phyloP scores from a whole-genome alignment of 768 basidiomycete genomes.

The Pisolithus sp. region DNA sequence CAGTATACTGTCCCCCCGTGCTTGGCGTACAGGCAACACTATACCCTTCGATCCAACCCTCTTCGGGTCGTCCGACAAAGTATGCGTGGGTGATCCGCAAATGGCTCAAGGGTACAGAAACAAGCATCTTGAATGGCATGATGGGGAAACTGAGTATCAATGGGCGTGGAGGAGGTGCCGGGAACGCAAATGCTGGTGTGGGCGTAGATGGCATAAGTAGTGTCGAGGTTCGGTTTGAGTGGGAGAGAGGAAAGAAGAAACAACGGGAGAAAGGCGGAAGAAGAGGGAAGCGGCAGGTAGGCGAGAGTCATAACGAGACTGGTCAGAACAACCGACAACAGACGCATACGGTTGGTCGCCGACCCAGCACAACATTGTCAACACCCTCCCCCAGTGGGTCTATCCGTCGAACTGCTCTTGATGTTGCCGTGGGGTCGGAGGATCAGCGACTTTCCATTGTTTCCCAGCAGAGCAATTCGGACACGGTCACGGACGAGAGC shows the following conservation, averaged over 20 bases:
- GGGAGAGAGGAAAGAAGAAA: constrained; percentile 44
- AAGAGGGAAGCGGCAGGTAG: constrained; percentile 9
- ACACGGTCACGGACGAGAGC: constrained; percentile 19
- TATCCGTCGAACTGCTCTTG: constrained; percentile 4
- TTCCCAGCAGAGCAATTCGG: constrained; percentile 36
- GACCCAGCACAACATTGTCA: constrained; percentile 12
- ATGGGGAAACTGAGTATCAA: constrained; percentile 33
- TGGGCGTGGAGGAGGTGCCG: constrained; percentile 13
- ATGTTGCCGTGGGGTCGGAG: constrained; percentile 3
- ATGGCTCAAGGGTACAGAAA: constrained; percentile 62
- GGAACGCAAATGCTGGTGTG: constrained; percentile 4
- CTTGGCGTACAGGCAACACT: constrained; percentile 67
- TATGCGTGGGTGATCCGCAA: constrained; percentile 74
- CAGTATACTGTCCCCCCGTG: constrained; percentile 35
- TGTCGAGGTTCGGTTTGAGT: constrained; percentile 75
- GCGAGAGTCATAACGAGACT: constrained; percentile 2
- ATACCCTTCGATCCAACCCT: constrained; percentile 39
- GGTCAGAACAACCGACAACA: constrained; percentile 9
- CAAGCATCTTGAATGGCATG: constrained; percentile 40
- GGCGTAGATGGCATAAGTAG: constrained; percentile 20
- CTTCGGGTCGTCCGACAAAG: constrained; percentile 34
- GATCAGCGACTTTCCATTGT: constrained; percentile 34
- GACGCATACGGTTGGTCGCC: background rate
- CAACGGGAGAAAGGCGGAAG: constrained; percentile 16
- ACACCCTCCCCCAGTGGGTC: constrained; percentile 1